Conservation (phyloP, 805 yeast species). For the Hanseniaspora lachancei region DNA sequence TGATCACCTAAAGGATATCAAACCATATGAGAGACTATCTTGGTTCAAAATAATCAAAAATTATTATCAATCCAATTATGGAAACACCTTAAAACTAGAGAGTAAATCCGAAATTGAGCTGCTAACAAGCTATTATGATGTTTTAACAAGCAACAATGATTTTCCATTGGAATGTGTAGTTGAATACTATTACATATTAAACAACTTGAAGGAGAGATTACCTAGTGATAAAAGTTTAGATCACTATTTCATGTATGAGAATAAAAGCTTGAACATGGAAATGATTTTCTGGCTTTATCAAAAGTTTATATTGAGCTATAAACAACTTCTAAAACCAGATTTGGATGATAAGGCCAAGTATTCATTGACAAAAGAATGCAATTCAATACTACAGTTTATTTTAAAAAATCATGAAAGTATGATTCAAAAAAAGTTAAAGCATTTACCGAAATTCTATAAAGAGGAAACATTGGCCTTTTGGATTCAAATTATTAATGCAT, state of each 20-base stretch:
- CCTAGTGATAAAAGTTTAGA: slow-evolving; percentile 4
- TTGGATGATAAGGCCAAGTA: neutral
- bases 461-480: neutral
- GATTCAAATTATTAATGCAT: neutral
- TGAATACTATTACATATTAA: neutral
- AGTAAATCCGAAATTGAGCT: neutral
- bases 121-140: neutral
- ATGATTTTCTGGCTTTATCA: slow-evolving; percentile 8
- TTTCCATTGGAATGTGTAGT: neutral
- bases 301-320: neutral
- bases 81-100: neutral
- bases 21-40: neutral
- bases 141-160: neutral
- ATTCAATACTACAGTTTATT: neutral
- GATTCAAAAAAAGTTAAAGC: neutral
- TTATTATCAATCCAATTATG: slow-evolving; percentile 8
- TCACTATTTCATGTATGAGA: slow-evolving; percentile 1
- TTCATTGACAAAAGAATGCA: slow-evolving; percentile 2
- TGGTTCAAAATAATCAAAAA: slow-evolving; percentile 5
- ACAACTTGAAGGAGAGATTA: neutral
- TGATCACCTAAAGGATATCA: neutral
- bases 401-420: neutral
- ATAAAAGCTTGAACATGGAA: slow-evolving; percentile 7
- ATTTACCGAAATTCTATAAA: slow-evolving; percentile 5
- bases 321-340: neutral